phyloP scores from a whole-genome alignment of 495 filamentous ascomycete genomes.

The Lasiosphaeriaceae sp. region DNA sequence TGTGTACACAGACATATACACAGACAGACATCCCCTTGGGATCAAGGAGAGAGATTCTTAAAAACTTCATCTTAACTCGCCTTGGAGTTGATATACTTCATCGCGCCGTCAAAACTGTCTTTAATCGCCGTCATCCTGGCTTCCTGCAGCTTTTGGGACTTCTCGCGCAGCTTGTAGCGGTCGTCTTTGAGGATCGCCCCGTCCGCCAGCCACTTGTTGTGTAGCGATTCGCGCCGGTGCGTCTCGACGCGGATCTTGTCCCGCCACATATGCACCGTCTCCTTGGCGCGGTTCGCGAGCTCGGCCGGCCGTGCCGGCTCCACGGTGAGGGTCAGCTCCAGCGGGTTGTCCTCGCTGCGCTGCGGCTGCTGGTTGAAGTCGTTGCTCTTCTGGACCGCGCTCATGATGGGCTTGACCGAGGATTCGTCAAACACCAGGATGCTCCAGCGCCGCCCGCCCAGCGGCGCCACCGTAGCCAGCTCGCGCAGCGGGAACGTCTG shows the following conservation, averaged over 20 bases:
- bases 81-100: constrained; percentile 38
- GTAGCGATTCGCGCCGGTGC: constrained; percentile 59
- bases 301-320: constrained; percentile 60
- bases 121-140: constrained; percentile 61
- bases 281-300: constrained; percentile 54
- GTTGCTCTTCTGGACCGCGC: constrained; percentile 61
- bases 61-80: constrained; percentile 4
- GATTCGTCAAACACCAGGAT: constrained; percentile 53
- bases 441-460: constrained; percentile 61
- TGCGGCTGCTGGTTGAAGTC: constrained; percentile 71
- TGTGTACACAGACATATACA: neutral
- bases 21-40: no score
- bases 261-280: constrained; percentile 55
- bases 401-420: constrained; percentile 68
- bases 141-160: constrained; percentile 74
- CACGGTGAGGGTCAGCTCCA: constrained; percentile 68
- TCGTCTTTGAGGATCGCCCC: constrained; percentile 61
- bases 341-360: constrained; percentile 59
- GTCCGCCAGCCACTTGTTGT: constrained; percentile 60
- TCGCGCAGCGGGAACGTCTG: constrained; percentile 57
- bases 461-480: constrained; percentile 71
- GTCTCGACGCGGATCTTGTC: constrained; percentile 51
- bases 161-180: constrained; percentile 72
- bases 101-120: constrained; percentile 64
- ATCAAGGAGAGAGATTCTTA: constrained; percentile 8